Evolutionary conservation across 306 rosid species (phyloP).

Genomic region (Geum urbanum): DNA sequence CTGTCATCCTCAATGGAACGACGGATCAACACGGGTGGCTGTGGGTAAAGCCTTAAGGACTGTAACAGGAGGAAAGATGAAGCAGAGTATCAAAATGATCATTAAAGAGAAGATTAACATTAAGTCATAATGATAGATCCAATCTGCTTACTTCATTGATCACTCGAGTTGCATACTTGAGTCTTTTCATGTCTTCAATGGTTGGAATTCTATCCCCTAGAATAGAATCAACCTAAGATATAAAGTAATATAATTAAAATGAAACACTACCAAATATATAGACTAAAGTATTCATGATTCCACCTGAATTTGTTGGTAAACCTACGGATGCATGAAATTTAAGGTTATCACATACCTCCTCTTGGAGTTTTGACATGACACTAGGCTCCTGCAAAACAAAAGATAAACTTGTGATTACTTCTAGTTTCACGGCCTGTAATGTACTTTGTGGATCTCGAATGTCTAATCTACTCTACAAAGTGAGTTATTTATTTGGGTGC

Average conservation of each 20-base stretch:
- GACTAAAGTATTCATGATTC: slow-evolving; percentile 1
- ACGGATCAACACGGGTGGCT: slow-evolving; percentile 95
- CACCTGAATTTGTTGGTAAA: slow-evolving; percentile 13
- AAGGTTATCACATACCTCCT: slow-evolving; percentile 56
- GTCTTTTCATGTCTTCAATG: slow-evolving; percentile 89
- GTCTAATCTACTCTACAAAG: neutral
- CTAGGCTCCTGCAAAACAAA: slow-evolving; percentile 68
- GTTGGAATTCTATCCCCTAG: slow-evolving; percentile 85
- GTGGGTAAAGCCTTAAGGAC: slow-evolving; percentile 98
- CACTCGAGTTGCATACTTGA: slow-evolving; percentile 88
- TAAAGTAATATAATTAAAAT: slow-evolving; percentile 5
- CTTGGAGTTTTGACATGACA: slow-evolving; percentile 83
- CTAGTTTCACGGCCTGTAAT: neutral
- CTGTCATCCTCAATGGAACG: slow-evolving; percentile 71
- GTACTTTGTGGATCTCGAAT: neutral
- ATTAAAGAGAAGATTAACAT: neutral
- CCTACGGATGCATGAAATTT: slow-evolving; percentile 19
- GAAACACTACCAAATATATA: slow-evolving; percentile 15
- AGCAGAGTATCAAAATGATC: slow-evolving; percentile 11
- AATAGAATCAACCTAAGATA: slow-evolving; percentile 67
- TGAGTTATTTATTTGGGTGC: neutral
- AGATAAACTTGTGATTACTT: neutral
- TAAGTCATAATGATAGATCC: neutral
- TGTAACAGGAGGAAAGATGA: slow-evolving; percentile 30
- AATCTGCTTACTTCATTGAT: slow-evolving; percentile 79